Evolutionary conservation across 441 rosid genomes (phyloP), one percentile per base, ranked within the genome.

Genomic region (Pelargonium citronellum): DNA sequence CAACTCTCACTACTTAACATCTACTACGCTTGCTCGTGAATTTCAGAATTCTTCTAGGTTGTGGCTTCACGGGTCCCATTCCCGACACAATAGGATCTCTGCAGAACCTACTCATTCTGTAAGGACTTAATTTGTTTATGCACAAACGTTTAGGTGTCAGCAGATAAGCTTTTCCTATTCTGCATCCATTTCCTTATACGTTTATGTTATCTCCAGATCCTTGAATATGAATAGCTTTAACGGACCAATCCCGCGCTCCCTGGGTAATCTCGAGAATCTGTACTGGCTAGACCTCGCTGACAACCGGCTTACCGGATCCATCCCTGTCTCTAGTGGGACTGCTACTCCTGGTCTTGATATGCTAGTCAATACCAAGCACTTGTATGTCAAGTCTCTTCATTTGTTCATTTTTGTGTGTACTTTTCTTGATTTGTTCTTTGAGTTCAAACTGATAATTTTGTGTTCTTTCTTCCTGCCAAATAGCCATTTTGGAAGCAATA

Each of bases 211-310:
- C 27, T 74, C 77, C 85, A 95, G 99, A 75, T 88, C 96, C 66
- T 70, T 92, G 41, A 89, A 88, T 79, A 81, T 81, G 0, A 95
- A 95, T 75, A 11, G 77, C 62, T 89, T 95, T 73, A 83, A 2
- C 44, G 99, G 98, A 46, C 10, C 3, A 49, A 87, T 95, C 60
- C 98, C 98, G 0, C 77, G 86, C 0, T 81, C 91, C 67, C 80
- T 92, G 16, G 98, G 98, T n/a, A 83, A 71, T 46, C 83, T 95
- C 67, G 47, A 83, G 0, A 81, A 66, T 0, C 92, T 95, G 16
- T 75, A 79, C 75, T 89, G 88, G 99, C 70, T 95, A 24, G 99
- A 95, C 80, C 79, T 95, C 69, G 82, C 95, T 15, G 93, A 87
- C 73, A 95, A 95, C 79, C 68, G 71, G 72, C 86, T 95, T 10